These are phyloP conservation scores for Naganishia sp. DNA, from an alignment of 1,284 basidiomycete genomes.

Conservation along the genomic window DNA sequence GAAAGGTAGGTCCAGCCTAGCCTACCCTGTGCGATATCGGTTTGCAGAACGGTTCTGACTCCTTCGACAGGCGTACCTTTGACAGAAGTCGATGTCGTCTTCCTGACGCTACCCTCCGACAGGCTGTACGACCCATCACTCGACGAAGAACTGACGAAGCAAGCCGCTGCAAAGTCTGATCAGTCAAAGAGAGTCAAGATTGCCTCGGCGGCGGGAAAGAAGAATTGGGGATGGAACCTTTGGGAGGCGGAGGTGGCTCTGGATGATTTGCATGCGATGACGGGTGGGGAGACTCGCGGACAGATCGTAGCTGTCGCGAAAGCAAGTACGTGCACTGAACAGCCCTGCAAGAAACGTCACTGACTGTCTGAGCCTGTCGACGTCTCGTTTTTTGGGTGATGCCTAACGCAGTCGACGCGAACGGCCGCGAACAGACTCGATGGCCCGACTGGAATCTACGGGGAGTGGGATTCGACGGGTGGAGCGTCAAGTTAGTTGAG, in stretches of 20 bases:
- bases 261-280: constrained; percentile 2
- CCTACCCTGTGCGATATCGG: background rate
- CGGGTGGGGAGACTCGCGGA: background rate
- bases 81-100: constrained; percentile 1
- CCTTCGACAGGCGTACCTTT: constrained; percentile 14
- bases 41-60: background rate
- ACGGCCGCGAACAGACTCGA: constrained; percentile 25
- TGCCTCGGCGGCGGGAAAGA: background rate
- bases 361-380: background rate
- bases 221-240: constrained; percentile 26
- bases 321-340: constrained; percentile 16
- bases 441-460: constrained; percentile 32
- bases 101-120: constrained; percentile 6
- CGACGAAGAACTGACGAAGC: constrained; percentile 16
- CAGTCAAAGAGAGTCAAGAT: background rate
- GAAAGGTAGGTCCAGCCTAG: constrained; percentile 13
- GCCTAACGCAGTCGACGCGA: constrained; percentile 10
- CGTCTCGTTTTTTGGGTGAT: background rate
- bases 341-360: background rate
- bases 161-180: constrained; percentile 10
- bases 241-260: constrained; percentile 9
- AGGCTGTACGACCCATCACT: background rate
- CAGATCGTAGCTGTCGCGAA: constrained; percentile 25
- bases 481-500: constrained; percentile 22
- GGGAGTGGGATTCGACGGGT: constrained; percentile 28